phyloP scores from a whole-genome alignment of 73 alveolate genomes.

The Paramecium primaurelia region DNA sequence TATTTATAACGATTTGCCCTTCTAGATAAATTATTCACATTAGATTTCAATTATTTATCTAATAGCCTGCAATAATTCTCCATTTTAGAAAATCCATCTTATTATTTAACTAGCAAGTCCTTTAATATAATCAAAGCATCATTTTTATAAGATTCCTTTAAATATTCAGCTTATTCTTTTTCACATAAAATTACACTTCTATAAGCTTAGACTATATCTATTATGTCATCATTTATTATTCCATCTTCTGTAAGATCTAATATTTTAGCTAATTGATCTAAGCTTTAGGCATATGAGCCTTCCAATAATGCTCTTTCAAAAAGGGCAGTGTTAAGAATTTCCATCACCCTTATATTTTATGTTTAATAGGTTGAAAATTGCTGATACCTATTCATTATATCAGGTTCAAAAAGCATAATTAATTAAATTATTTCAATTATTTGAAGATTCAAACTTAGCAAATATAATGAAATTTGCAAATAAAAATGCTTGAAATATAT shows the following conservation, averaged over 20 bases:
- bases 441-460: neutral
- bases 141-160: neutral
- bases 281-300: neutral
- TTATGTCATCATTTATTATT: neutral
- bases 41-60: neutral
- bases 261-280: neutral
- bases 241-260: neutral
- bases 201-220: neutral
- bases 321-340: neutral
- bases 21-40: neutral
- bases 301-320: neutral
- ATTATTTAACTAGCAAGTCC: neutral
- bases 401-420: neutral
- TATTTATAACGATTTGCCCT: neutral
- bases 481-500: neutral
- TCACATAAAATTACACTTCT: neutral
- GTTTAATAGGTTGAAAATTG: neutral
- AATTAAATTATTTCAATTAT: neutral
- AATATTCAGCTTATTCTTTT: slow-evolving; percentile 17
- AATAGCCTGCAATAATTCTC: neutral
- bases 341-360: neutral
- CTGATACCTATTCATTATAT: neutral
- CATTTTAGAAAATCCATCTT: neutral
- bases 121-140: neutral
- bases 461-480: neutral